Conservation (phyloP, 2,329 filamentous ascomycete genomes). For the Xylaria sp. region DNA sequence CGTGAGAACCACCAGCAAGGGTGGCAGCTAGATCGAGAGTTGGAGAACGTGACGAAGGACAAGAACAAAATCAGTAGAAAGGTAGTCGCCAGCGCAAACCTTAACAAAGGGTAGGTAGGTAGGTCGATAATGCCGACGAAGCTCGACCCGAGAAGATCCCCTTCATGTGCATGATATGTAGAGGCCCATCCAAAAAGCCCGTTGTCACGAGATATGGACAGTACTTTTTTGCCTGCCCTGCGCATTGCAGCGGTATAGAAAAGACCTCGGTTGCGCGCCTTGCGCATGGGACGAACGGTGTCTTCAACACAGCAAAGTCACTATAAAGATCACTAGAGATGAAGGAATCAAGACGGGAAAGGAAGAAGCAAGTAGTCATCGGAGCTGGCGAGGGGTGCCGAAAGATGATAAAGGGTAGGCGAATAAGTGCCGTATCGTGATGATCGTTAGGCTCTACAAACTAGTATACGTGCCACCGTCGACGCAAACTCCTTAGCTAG, state of each 20-base stretch:
- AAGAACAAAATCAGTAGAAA: conserved; percentile 71
- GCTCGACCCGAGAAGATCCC: conserved; percentile 84
- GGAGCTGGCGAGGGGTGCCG: conserved; percentile 61
- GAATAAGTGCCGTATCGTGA: conserved; percentile 23
- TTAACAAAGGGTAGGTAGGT: conserved; percentile 52
- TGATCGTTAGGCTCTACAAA: background rate
- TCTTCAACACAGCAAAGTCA: conserved; percentile 89
- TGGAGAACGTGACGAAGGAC: conserved; percentile 84
- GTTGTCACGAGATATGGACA: conserved; percentile 92
- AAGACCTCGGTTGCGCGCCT: conserved; percentile 85
- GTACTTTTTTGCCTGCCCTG: conserved; percentile 97
- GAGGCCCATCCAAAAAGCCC: conserved; percentile 78
- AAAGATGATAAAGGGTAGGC: conserved; percentile 54
- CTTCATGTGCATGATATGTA: conserved; percentile 89
- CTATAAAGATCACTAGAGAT: conserved; percentile 82
- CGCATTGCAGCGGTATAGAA: conserved; percentile 85
- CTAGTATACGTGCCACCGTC: background rate
- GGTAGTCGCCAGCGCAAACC: conserved; percentile 68
- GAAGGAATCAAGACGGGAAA: conserved; percentile 71
- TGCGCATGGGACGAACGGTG: conserved; percentile 89
- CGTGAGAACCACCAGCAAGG: conserved; percentile 86
- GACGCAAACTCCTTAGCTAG: background rate
- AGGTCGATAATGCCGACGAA: conserved; percentile 69
- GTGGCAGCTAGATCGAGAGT: conserved; percentile 94
- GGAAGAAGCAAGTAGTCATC: conserved; percentile 63